Evolutionary conservation across 164 flowering plant genomes (phyloP), one percentile per base, ranked within the genome.

Genomic region (Brasenia schreberi): DNA sequence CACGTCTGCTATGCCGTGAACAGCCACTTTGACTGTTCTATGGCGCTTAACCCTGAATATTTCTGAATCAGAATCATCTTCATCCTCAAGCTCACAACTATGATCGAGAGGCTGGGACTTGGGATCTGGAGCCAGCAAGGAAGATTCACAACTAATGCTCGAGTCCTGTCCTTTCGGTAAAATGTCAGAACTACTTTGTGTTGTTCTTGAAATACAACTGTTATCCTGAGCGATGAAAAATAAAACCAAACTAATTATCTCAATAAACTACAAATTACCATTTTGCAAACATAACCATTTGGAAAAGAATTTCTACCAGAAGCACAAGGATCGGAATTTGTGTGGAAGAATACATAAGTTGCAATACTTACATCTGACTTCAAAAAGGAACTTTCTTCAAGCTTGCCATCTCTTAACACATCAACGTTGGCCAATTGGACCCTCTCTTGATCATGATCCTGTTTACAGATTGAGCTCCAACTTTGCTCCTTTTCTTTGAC

Each of bases 21-120:
- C 16, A 56, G 62, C 83, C 61, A 76, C 72, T 70, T 81, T 87
- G 19, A 76, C 49, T 18, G 84, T 70, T 44, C 85, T 71, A 59
- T 91, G 80, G 9, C 95, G 91, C 70, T 87, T 88, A 43, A 88
- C 93, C 78, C 93, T 74, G 75, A 88, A 91, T 59, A 80, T 81
- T 76, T 87, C 93, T 62, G 84, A 78, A 73, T 87, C 95, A 67
- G 93, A 85, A 74, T 79, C 84, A 76, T 90, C 90, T 74, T 82
- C 77, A 59, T 70, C 52, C 44, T 80, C 79, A 18, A 61, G 7
- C 12, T 5, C 33, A 61, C 10, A 61, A 77, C 68, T 17, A 65
- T 27, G 81, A 67, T 44, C 49, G 62, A 43, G 74, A 69, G 16
- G 79, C 70, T 23, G 61, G 4, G 0, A 33, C 39, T 33, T 33